These are phyloP conservation scores for Halenospora varia DNA, from an alignment of 495 filamentous ascomycete species.

Conservation along the genomic window DNA sequence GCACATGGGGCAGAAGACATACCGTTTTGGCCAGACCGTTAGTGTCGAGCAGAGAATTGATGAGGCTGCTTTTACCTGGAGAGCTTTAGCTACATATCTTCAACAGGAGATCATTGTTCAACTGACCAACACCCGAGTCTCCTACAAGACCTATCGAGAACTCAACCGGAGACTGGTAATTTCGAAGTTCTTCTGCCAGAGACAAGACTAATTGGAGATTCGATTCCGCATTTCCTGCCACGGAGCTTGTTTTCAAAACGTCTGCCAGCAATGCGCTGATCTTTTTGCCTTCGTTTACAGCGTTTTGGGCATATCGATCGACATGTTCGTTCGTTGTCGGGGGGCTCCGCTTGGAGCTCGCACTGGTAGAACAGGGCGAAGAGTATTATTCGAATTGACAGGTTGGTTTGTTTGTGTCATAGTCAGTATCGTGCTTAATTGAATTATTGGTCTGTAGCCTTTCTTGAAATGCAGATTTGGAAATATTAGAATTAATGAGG, in stretches of 20 bases:
- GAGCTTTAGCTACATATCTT: not conserved
- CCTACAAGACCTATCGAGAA: constrained; percentile 5
- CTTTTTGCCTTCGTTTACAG: not conserved
- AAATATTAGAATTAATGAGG: no score
- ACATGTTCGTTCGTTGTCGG: not conserved
- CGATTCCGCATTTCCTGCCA: constrained; percentile 3
- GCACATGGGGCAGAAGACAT: constrained; percentile 16
- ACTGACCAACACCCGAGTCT: constrained; percentile 29
- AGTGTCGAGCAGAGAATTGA: constrained; percentile 36
- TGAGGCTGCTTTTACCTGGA: constrained; percentile 35
- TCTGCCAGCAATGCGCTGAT: constrained; percentile 3
- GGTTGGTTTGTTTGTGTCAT: no score
- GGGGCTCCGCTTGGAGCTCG: no score
- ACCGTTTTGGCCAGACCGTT: constrained; percentile 29
- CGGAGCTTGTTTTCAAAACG: not conserved
- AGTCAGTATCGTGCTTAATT: no score
- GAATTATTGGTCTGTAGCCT: no score
- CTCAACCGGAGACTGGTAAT: constrained; percentile 7
- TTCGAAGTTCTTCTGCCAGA: constrained; percentile 3
- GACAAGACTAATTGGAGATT: constrained; percentile 1
- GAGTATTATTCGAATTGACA: no score
- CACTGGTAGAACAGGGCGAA: no score
- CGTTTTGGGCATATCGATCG: not conserved
- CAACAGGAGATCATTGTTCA: not conserved
- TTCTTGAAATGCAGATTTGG: no score